Percentiles rank a stretch among this genome's conserved stretches.
phyloP scores from a whole-genome alignment of 1,284 basidiomycete species.

The Stereum hirsutum region DNA sequence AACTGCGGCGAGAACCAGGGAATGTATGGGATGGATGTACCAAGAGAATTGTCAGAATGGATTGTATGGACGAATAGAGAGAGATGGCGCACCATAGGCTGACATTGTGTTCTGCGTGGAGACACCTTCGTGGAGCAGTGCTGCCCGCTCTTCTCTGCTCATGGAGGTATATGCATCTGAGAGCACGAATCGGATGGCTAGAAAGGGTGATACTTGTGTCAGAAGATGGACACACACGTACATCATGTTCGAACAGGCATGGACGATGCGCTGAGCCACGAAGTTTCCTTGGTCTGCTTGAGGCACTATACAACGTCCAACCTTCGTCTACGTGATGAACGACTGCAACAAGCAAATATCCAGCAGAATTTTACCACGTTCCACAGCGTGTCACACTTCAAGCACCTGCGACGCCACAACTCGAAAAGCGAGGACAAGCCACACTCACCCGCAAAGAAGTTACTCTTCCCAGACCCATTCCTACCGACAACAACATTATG shows the following conservation, averaged over 20 bases:
- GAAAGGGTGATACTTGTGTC: not conserved
- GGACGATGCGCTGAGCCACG: too few relatives aligned
- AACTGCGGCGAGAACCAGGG: conserved; percentile 32
- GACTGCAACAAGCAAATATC: too few relatives aligned
- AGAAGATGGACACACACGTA: not conserved
- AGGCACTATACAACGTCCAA: too few relatives aligned
- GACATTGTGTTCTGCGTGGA: conserved; percentile 85
- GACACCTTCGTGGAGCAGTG: conserved; percentile 89
- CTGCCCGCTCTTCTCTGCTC: conserved; percentile 87
- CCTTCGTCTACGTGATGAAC: too few relatives aligned
- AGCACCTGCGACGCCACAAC: too few relatives aligned
- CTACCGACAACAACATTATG: conserved; percentile 94
- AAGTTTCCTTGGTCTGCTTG: too few relatives aligned
- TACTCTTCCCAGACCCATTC: conserved; percentile 95
- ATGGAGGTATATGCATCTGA: conserved; percentile 97
- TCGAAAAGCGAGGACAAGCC: too few relatives aligned
- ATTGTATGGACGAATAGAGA: conserved; percentile 1
- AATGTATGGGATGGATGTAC: not conserved
- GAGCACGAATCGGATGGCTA: conserved; percentile 93
- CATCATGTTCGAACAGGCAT: too few relatives aligned
- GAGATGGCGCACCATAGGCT: conserved; percentile 66
- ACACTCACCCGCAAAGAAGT: conserved; percentile 87
- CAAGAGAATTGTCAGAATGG: not conserved
- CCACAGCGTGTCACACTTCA: too few relatives aligned
- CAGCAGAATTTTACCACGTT: too few relatives aligned